These are phyloP conservation scores for Skeletonema menzelii DNA, from an alignment of 108 stramenopile species.

Conservation along the genomic window DNA sequence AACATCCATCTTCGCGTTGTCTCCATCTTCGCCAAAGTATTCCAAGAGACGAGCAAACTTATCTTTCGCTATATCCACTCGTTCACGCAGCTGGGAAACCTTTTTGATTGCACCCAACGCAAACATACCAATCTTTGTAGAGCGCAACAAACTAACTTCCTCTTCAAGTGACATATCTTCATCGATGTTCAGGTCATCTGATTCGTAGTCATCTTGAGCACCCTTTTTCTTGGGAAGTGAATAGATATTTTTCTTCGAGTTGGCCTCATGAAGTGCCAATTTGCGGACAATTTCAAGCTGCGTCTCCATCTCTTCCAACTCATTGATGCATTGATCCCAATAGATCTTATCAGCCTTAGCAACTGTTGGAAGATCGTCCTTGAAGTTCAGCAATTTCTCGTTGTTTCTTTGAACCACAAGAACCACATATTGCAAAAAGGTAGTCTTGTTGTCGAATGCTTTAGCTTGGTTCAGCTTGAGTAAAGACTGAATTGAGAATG, in stretches of 20 bases:
- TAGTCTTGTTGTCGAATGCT: conserved; percentile 97
- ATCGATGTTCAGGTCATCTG: conserved; percentile 60
- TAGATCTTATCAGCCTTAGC: conserved; percentile 79
- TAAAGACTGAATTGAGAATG: conserved; percentile 92
- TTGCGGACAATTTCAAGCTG: conserved; percentile 82
- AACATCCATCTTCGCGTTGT: conserved; percentile 62
- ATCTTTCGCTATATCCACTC: conserved; percentile 70
- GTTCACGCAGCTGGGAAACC: conserved; percentile 81
- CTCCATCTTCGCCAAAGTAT: conserved; percentile 82
- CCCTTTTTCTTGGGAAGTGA: conserved; percentile 39
- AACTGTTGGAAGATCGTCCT: conserved; percentile 81
- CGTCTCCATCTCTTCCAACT: conserved; percentile 83
- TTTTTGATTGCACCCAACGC: conserved; percentile 84
- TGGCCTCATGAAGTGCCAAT: conserved; percentile 66
- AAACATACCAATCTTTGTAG: conserved; percentile 77
- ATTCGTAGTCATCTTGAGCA: conserved; percentile 55
- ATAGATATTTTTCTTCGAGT: conserved; percentile 30
- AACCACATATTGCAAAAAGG: conserved; percentile 93
- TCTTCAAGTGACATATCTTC: conserved; percentile 72
- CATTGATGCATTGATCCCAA: conserved; percentile 82
- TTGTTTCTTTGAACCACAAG: conserved; percentile 86
- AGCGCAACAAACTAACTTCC: conserved; percentile 71
- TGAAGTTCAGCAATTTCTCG: conserved; percentile 71
- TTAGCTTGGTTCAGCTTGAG: conserved; percentile 94
- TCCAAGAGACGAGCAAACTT: conserved; percentile 68